Evolutionary conservation across 2,329 filamentous ascomycete species (phyloP).

Genomic region (Saccharata proteae): DNA sequence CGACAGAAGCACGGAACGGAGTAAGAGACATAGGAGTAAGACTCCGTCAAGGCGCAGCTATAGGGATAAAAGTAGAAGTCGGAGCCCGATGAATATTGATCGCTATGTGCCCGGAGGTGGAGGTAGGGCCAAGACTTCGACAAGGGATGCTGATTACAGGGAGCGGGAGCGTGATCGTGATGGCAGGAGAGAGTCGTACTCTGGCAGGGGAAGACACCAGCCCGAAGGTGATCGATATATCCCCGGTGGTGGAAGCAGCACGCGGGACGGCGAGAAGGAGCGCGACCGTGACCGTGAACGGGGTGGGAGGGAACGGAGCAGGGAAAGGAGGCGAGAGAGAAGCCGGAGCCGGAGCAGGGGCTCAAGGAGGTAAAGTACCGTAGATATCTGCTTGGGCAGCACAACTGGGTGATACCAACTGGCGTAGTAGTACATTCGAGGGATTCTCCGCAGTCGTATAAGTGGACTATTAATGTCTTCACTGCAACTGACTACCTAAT

Average conservation of each 20-base stretch:
- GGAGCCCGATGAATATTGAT: conserved; percentile 26
- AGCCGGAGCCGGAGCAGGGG: conserved; percentile 7
- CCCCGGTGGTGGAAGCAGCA: conserved; percentile 17
- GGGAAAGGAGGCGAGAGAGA: background rate
- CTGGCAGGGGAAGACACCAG: conserved; percentile 10
- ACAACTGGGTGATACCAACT: no score
- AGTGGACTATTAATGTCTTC: no score
- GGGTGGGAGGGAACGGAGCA: conserved; percentile 4
- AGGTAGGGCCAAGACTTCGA: conserved; percentile 7
- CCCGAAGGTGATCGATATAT: conserved; percentile 22
- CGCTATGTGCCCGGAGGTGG: conserved; percentile 22
- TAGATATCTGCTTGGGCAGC: background rate
- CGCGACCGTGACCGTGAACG: conserved; percentile 11
- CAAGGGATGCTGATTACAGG: conserved; percentile 17
- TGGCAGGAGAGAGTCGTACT: conserved; percentile 22
- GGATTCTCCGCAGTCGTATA: no score
- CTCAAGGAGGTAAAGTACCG: conserved; percentile 2
- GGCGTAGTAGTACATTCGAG: no score
- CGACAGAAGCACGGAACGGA: conserved; percentile 2
- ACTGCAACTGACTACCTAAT: no score
- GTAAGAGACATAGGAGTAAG: conserved; percentile 13
- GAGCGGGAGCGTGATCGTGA: conserved; percentile 32
- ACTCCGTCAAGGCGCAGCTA: conserved; percentile 12
- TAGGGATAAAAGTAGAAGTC: conserved; percentile 9
- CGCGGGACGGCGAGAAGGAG: conserved; percentile 11